Conservation (phyloP, 2,329 filamentous ascomycete species). For the Scedosporium boydii region DNA sequence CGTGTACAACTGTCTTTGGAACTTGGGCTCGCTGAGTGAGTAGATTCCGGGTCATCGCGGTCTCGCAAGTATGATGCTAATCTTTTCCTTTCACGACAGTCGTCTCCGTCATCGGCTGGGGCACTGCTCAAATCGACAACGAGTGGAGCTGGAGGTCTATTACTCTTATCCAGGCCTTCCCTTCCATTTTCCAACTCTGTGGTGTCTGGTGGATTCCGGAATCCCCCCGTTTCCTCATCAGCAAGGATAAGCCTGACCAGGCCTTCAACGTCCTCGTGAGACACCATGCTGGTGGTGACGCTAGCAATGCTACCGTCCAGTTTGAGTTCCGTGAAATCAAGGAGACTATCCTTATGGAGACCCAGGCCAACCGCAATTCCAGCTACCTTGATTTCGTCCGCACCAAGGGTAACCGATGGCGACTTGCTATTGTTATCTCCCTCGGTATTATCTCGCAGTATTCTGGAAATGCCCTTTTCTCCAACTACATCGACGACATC, state of each 20-base stretch:
- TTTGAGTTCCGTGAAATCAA: slow-evolving; percentile 60
- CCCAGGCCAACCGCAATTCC: slow-evolving; percentile 33
- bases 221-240: slow-evolving; percentile 55
- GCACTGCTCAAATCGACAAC: slow-evolving; percentile 44
- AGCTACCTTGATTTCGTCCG: slow-evolving; percentile 51
- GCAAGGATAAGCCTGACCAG: slow-evolving; percentile 53
- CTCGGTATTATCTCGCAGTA: slow-evolving; percentile 60
- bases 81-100: slow-evolving; percentile 17
- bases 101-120: slow-evolving; percentile 55
- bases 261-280: slow-evolving; percentile 51
- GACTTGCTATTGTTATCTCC: slow-evolving; percentile 51
- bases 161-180: slow-evolving; percentile 51
- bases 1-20: slow-evolving; percentile 61
- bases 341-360: slow-evolving; percentile 51
- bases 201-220: slow-evolving; percentile 59
- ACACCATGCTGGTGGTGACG: slow-evolving; percentile 54
- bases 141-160: slow-evolving; percentile 62
- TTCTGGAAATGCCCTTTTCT: slow-evolving; percentile 57
- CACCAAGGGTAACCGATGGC: slow-evolving; percentile 55
- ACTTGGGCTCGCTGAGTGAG: slow-evolving; percentile 37
- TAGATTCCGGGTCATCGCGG: not conserved
- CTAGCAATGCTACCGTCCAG: slow-evolving; percentile 49
- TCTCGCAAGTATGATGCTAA: not conserved
- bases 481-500: slow-evolving; percentile 56
- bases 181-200: slow-evolving; percentile 49